Evolutionary conservation across 208 protist species (phyloP), one percentile per base, ranked within the genome.

Genomic region (Acanthamoeba healyi): DNA sequence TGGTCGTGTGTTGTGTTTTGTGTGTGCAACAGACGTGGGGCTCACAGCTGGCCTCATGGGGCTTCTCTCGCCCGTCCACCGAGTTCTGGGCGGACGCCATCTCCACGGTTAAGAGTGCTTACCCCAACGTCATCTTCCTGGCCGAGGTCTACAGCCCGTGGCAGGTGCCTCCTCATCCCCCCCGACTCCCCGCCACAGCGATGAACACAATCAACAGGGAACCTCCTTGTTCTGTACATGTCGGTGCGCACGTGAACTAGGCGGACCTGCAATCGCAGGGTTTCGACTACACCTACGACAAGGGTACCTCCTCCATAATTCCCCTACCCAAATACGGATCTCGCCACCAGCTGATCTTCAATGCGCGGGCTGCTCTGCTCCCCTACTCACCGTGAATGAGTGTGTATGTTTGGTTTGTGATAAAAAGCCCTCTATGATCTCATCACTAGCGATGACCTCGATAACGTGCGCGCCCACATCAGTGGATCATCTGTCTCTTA

Each of bases 271-370:
- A 96, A 58, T 15, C 86, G n/a, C 58, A 92, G 32, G 97, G 97
- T 0, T 98, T 98, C 79, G 97, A 98, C 24, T 98, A 93, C 84
- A 95, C 95, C 34, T 98, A 98, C 54, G 97, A 98, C 58, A 98
- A 98, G 36, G 74, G 49, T 49, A 12, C 44, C 9, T 49, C 44
- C 44, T 15, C 44, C 44, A 4, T 49, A 15, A 12, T n/a, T n/a
- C n/a, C n/a, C n/a, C n/a, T n/a, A n/a, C n/a, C n/a, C n/a, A n/a
- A n/a, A n/a, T n/a, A n/a, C n/a, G n/a, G n/a, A n/a, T n/a, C n/a
- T n/a, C n/a, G n/a, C n/a, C n/a, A n/a, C n/a, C n/a, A n/a, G n/a
- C n/a, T n/a, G n/a, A n/a, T n/a, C n/a, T n/a, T n/a, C n/a, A n/a
- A n/a, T n/a, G n/a, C n/a, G 44, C 44, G 44, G 44, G 44, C 44